phyloP scores from a whole-genome alignment of 2,329 filamentous ascomycete species.

The Elsinoe fawcettii region DNA sequence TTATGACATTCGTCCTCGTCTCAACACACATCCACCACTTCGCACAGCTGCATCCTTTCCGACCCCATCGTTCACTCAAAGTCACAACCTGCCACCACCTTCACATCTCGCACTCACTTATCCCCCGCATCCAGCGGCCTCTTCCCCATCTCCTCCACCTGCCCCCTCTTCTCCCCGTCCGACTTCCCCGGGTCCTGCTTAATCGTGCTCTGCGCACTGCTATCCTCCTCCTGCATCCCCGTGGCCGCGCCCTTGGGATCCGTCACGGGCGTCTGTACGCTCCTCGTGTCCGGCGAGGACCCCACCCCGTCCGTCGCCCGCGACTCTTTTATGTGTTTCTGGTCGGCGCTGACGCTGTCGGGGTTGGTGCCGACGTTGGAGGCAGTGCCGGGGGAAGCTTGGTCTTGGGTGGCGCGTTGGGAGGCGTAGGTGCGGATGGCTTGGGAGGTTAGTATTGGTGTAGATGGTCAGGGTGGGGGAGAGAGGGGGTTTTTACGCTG shows the following conservation, averaged over 20 bases:
- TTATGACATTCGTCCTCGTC: no score
- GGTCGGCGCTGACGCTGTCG: constrained; percentile 6
- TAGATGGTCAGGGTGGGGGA: not conserved
- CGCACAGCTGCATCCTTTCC: no score
- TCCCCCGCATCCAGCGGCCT: constrained; percentile 22
- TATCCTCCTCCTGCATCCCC: constrained; percentile 31
- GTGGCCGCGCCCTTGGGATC: constrained; percentile 10
- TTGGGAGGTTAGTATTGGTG: not conserved
- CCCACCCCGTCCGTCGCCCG: constrained; percentile 11
- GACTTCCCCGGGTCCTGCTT: constrained; percentile 20
- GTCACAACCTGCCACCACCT: no score
- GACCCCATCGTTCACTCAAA: no score
- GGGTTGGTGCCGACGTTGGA: constrained; percentile 16
- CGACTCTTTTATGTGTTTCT: constrained; percentile 13
- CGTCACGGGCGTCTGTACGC: constrained; percentile 13
- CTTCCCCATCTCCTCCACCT: constrained; percentile 21
- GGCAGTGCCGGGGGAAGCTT: constrained; percentile 15
- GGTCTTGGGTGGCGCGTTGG: constrained; percentile 9
- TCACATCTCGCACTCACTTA: constrained; percentile 14
- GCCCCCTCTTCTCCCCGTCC: constrained; percentile 20
- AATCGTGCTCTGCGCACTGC: constrained; percentile 23
- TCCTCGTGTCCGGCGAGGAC: constrained; percentile 13
- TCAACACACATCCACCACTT: no score
- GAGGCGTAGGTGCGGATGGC: constrained; percentile 15
- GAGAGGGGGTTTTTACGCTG: not conserved